Conservation (phyloP, 1,284 basidiomycete species). For the Sporisorium sorghi region DNA sequence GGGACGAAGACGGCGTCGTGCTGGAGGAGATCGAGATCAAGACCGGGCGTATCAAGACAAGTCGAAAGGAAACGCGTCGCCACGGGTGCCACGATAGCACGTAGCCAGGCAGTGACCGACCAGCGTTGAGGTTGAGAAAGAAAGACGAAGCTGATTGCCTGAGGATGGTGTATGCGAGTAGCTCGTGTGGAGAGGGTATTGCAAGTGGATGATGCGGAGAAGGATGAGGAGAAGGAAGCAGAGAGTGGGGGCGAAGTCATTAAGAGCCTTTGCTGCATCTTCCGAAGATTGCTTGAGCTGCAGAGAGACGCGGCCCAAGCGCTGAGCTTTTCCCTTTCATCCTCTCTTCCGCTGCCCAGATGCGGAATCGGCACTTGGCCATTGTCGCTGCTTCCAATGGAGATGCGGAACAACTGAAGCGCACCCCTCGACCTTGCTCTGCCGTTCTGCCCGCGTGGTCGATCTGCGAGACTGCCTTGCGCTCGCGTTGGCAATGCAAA, state of each 20-base stretch:
- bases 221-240: background rate
- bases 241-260: background rate
- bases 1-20: too few relatives aligned
- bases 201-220: background rate
- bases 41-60: too few relatives aligned
- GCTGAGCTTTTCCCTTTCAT: background rate
- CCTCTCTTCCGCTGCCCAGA: background rate
- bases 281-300: background rate
- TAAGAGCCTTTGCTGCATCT: background rate
- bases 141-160: background rate
- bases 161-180: background rate
- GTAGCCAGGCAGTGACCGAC: background rate
- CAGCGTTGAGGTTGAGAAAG: background rate
- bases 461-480: background rate
- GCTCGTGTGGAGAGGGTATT: background rate
- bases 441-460: background rate
- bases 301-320: background rate
- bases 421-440: background rate
- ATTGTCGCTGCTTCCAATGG: background rate
- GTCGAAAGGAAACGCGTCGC: constrained; percentile 1
- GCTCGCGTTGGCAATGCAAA: background rate
- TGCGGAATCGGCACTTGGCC: background rate
- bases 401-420: background rate
- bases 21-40: too few relatives aligned
- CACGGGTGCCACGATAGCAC: background rate